phyloP scores from a whole-genome alignment of 1,284 basidiomycete genomes.

The Boletus sp. region DNA sequence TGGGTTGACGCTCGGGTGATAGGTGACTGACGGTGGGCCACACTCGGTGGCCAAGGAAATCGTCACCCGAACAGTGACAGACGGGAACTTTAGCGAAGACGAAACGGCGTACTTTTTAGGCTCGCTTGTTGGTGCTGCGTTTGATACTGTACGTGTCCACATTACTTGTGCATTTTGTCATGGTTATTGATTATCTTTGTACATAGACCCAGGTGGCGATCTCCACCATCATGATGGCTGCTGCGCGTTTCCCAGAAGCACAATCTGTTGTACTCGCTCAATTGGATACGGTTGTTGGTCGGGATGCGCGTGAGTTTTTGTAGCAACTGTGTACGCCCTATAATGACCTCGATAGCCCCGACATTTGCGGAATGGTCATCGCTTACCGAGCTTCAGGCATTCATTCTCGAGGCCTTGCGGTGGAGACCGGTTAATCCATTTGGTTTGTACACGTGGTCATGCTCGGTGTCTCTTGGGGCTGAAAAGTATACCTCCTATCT shows the following conservation, averaged over 20 bases:
- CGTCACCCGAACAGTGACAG: constrained; percentile 48
- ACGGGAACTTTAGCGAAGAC: constrained; percentile 52
- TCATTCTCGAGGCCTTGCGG: constrained; percentile 32
- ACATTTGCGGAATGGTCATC: constrained; percentile 30
- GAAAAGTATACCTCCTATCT: constrained; percentile 17
- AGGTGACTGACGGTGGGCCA: constrained; percentile 21
- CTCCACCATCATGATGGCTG: constrained; percentile 64
- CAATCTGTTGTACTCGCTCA: constrained; percentile 61
- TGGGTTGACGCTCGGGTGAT: not conserved
- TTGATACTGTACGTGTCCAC: constrained; percentile 50
- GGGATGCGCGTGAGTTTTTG: constrained; percentile 45
- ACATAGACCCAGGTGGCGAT: constrained; percentile 60
- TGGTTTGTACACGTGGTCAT: constrained; percentile 14
- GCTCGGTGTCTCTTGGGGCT: not conserved
- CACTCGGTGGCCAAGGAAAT: constrained; percentile 54
- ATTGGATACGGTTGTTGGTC: constrained; percentile 60
- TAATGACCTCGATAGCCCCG: constrained; percentile 20
- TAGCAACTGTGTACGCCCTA: not conserved
- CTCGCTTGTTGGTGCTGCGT: constrained; percentile 66
- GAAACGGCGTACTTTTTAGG: constrained; percentile 65
- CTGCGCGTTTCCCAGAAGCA: constrained; percentile 60
- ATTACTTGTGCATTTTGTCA: not conserved
- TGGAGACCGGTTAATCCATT: constrained; percentile 37
- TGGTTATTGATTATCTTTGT: not conserved
- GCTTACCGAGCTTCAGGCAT: constrained; percentile 32